A percentile compares a stretch with the other conserved stretches of the same genome.
These are phyloP conservation scores for Acanthamoeba healyi DNA, from an alignment of 208 protist genomes.

Conservation along the genomic window DNA sequence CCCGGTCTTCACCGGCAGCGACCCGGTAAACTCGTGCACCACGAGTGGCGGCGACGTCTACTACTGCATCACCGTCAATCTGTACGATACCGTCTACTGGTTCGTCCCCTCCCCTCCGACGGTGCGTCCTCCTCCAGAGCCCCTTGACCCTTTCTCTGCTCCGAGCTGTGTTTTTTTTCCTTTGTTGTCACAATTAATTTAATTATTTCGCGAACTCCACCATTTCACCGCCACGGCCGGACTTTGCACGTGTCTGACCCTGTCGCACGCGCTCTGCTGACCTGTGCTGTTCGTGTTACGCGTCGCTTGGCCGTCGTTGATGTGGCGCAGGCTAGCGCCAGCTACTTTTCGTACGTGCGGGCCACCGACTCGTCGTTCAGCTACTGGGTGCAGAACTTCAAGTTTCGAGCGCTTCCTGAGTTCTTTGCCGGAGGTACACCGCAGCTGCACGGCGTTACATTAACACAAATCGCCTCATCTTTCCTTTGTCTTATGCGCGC, in stretches of 20 bases:
- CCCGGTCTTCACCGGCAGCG: neutral
- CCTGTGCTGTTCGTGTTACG: no score
- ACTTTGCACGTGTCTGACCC: no score
- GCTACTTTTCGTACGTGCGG: neutral
- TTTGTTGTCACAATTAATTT: no score
- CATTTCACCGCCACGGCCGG: no score
- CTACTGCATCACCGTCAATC: slow-evolving; percentile 40
- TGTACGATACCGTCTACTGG: slow-evolving; percentile 39
- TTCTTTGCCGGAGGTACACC: neutral
- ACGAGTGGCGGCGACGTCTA: neutral
- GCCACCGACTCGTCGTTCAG: slow-evolving; percentile 21
- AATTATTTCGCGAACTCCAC: neutral
- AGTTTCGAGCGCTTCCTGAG: neutral
- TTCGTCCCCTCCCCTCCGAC: neutral
- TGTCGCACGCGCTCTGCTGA: no score
- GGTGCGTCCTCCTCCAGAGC: neutral
- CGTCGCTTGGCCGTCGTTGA: no score
- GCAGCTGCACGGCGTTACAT: no score
- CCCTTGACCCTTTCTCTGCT: neutral
- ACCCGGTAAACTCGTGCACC: neutral
- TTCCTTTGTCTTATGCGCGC: no score
- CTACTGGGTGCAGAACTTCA: slow-evolving; percentile 59
- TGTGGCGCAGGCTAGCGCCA: neutral
- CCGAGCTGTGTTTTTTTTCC: no score
- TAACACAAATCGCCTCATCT: no score